phyloP scores from a whole-genome alignment of 352 stramenopile genomes.

The Pythium apleroticum region DNA sequence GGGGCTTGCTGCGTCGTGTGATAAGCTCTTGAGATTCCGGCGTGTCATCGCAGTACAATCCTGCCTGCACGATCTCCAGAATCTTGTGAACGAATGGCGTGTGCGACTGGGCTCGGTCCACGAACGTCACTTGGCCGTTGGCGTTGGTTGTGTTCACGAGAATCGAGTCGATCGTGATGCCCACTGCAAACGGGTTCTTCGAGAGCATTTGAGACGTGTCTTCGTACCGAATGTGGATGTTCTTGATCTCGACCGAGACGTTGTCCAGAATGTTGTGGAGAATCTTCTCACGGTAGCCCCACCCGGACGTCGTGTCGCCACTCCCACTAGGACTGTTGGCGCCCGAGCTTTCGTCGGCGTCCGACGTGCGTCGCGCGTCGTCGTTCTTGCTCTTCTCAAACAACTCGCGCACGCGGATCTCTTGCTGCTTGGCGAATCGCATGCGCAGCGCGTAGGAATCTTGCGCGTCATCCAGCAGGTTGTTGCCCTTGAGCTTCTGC shows the following conservation, averaged over 20 bases:
- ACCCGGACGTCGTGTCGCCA: slow-evolving; percentile 53
- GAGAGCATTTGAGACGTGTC: slow-evolving; percentile 66
- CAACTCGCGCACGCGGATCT: slow-evolving; percentile 73
- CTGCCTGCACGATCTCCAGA: slow-evolving; percentile 55
- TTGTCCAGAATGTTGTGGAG: slow-evolving; percentile 85
- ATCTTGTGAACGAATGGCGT: slow-evolving; percentile 82
- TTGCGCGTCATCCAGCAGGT: slow-evolving; percentile 32
- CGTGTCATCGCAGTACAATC: slow-evolving; percentile 68
- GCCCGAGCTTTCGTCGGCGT: slow-evolving; percentile 19
- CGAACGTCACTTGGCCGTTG: slow-evolving; percentile 75
- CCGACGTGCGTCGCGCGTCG: slow-evolving; percentile 23
- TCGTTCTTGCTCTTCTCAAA: slow-evolving; percentile 71
- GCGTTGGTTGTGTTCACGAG: slow-evolving; percentile 73
- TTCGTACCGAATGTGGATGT: slow-evolving; percentile 85
- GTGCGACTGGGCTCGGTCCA: slow-evolving; percentile 72
- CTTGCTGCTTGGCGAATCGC: slow-evolving; percentile 81
- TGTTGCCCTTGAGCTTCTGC: slow-evolving; percentile 30
- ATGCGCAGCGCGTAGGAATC: slow-evolving; percentile 64
- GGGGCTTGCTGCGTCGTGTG: slow-evolving; percentile 29
- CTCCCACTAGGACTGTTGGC: slow-evolving; percentile 4
- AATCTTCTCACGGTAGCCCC: slow-evolving; percentile 82
- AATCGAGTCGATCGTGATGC: slow-evolving; percentile 78
- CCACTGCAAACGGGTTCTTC: slow-evolving; percentile 59
- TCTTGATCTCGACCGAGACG: slow-evolving; percentile 76
- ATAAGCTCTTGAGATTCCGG: slow-evolving; percentile 30